These are phyloP conservation scores for Neocallimastix lanati DNA, from an alignment of 192 early-diverging fungal species.

Conservation along the genomic window DNA sequence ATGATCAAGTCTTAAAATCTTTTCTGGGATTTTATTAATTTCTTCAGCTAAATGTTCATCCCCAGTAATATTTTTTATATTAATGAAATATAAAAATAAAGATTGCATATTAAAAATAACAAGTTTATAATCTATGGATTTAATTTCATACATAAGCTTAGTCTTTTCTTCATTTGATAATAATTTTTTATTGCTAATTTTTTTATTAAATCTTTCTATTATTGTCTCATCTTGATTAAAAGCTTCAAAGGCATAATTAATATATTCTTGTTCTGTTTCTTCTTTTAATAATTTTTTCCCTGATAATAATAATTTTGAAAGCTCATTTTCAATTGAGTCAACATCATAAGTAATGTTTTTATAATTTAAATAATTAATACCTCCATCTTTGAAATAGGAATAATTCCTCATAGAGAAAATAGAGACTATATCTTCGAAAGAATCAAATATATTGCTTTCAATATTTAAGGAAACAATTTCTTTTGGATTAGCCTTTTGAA, in stretches of 20 bases:
- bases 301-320: background rate
- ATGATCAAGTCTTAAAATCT: background rate
- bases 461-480: background rate
- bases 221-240: background rate
- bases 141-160: background rate
- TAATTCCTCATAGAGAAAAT: background rate
- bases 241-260: background rate
- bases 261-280: background rate
- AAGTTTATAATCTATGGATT: background rate
- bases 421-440: background rate
- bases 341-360: background rate
- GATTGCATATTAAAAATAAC: background rate
- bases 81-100: background rate
- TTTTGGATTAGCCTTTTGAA: background rate
- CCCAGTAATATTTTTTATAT: background rate
- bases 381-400: background rate
- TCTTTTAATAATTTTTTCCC: background rate
- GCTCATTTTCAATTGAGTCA: background rate
- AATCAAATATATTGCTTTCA: background rate
- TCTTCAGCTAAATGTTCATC: background rate
- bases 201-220: background rate
- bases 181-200: background rate
- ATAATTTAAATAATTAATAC: background rate
- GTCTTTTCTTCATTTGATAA: background rate
- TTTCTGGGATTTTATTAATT: background rate